Base-by-base conservation (phyloP, 495 filamentous ascomycete species). In the Clohesyomyces aquaticus region DNA sequence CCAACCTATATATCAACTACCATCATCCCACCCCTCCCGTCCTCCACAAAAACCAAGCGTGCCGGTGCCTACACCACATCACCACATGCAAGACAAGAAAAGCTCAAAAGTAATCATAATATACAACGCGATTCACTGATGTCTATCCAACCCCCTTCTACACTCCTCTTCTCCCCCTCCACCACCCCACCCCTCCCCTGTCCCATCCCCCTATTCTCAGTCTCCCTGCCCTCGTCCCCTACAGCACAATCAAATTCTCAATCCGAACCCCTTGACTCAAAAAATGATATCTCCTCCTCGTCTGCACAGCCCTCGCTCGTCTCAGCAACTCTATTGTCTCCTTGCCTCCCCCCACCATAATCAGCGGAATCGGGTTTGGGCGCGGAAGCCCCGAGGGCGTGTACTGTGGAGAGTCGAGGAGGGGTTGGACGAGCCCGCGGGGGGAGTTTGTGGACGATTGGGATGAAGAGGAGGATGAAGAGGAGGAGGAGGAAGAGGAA, bases 331-430 rank as follows among this genome's bases (percentile, higher is more conserved):
- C 81, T 63, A 87, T 88, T 45, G 83, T 87, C 60, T 82, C 79
- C 16, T 91, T 80, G 1, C 88, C 90, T 0, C 90, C 91, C 0
- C 85, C 85, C 8, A 95, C 87, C 88, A 98, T 89, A 22, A 96
- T 81, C 86, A 96, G 87, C 22, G 86, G 82, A 18, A 96, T 87
- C 14, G 85, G 84, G 63, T 93, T 77, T 53, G 85, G 84, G n/a
- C 94, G 77, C 43, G 81, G 77, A 38, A 95, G 78, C 0, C 93
- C 92, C 11, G 81, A 82, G 0, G 86, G 82, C 1, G 90, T 93
- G 35, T 79, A 73, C 76, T 96, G 92, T 14, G 76, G 73, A 56
- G 87, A 82, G 52, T 98, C 92, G 1, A 98, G 78, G 55, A 94
- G 76, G 0, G 94, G 94, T 22, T 90, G 80, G 45, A 86, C 78